A percentile compares a stretch with the other conserved stretches of the same genome.
Conservation (phyloP, 2,329 filamentous ascomycete species). For the Helminthosporium solani region DNA sequence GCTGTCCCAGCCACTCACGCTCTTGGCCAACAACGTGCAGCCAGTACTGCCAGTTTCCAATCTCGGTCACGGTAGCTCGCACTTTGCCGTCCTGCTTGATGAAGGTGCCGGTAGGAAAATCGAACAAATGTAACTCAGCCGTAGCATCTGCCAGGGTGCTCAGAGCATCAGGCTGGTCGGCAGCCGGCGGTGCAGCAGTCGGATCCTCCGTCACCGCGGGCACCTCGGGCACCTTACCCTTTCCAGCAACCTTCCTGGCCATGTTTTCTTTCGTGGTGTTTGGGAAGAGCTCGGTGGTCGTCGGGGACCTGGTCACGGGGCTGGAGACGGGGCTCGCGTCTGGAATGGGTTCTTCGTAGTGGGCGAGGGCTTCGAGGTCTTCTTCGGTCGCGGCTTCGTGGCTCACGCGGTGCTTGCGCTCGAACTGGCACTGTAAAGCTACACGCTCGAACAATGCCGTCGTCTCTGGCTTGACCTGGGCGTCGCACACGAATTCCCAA, state of each 20-base stretch:
- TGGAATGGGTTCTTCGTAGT: slow-evolving; percentile 64
- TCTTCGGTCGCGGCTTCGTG: slow-evolving; percentile 77
- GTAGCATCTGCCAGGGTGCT: slow-evolving; percentile 74
- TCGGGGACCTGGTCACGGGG: slow-evolving; percentile 45
- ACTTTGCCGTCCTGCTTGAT: slow-evolving; percentile 74
- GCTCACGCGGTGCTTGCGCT: slow-evolving; percentile 84
- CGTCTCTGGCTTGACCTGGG: slow-evolving; percentile 66
- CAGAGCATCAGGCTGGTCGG: slow-evolving; percentile 63
- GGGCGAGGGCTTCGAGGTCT: slow-evolving; percentile 81
- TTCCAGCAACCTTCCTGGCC: slow-evolving; percentile 43
- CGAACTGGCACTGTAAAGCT: slow-evolving; percentile 93
- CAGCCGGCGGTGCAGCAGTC: slow-evolving; percentile 62
- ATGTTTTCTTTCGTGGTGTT: slow-evolving; percentile 45
- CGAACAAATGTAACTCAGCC: slow-evolving; percentile 90
- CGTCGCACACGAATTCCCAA: slow-evolving; percentile 97
- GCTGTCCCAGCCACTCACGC: slow-evolving; percentile 82
- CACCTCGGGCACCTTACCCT: slow-evolving; percentile 29
- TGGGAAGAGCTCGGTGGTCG: slow-evolving; percentile 38
- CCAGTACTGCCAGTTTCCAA: slow-evolving; percentile 94
- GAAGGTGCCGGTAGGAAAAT: slow-evolving; percentile 84
- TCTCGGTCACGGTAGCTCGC: slow-evolving; percentile 77
- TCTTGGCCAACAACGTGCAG: slow-evolving; percentile 76
- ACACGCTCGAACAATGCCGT: slow-evolving; percentile 79
- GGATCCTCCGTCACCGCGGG: slow-evolving; percentile 46
- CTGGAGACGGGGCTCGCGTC: slow-evolving; percentile 59